phyloP scores from a whole-genome alignment of 108 stramenopile genomes.

The Epipyxis sp. region DNA sequence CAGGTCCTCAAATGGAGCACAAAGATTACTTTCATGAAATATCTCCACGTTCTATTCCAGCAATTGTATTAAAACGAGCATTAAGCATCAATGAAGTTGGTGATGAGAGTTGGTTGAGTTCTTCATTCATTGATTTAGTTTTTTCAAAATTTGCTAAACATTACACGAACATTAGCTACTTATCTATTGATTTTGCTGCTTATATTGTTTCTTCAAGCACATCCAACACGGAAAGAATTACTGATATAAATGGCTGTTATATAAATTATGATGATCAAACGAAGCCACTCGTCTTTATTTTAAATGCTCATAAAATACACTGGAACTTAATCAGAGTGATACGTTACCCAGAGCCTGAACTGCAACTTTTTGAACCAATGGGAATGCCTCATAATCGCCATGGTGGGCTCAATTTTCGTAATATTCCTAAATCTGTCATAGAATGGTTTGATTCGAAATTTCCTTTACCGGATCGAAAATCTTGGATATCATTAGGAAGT shows the following conservation, averaged over 20 bases:
- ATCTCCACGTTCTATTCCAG: background rate
- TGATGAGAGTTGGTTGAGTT: constrained; percentile 47
- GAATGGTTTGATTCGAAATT: constrained; percentile 46
- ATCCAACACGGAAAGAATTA: background rate
- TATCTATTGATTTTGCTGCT: background rate
- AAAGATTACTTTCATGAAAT: background rate
- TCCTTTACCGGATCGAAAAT: constrained; percentile 29
- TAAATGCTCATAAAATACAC: constrained; percentile 53
- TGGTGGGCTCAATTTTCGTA: constrained; percentile 29
- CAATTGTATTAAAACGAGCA: background rate
- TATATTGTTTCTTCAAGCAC: background rate
- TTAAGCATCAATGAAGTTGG: constrained; percentile 22
- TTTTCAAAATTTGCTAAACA: constrained; percentile 44
- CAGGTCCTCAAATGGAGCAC: too few relatives aligned
- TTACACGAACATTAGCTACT: background rate
- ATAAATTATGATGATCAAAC: constrained; percentile 34
- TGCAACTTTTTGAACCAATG: constrained; percentile 57
- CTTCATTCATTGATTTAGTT: constrained; percentile 47
- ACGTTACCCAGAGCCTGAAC: constrained; percentile 46
- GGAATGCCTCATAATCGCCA: constrained; percentile 46
- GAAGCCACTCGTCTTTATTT: constrained; percentile 45
- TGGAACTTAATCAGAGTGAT: constrained; percentile 54
- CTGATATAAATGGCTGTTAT: constrained; percentile 42
- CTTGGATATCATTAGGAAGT: constrained; percentile 5
- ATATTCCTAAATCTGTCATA: constrained; percentile 48